phyloP scores from a whole-genome alignment of 2,329 filamentous ascomycete genomes.

The Zopfia rhizophila region DNA sequence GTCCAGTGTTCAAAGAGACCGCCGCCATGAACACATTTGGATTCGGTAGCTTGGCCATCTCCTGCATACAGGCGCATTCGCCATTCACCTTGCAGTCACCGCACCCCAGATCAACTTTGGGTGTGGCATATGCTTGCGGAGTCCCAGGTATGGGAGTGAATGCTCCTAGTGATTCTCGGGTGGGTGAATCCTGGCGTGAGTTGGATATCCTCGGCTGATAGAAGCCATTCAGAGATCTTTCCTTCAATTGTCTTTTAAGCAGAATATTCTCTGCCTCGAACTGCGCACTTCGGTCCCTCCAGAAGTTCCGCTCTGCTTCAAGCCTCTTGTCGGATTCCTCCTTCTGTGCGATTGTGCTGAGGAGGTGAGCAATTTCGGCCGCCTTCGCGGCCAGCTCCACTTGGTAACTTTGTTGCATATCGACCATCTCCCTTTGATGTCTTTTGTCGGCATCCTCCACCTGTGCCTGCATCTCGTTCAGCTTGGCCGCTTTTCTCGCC shows the following conservation, averaged over 20 bases:
- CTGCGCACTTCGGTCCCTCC: slow-evolving; percentile 20
- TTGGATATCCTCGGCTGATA: slow-evolving; percentile 8
- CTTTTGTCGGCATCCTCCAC: slow-evolving; percentile 44
- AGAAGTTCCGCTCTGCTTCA: slow-evolving; percentile 26
- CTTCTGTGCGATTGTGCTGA: slow-evolving; percentile 15
- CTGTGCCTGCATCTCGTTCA: slow-evolving; percentile 69
- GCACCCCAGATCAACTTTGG: slow-evolving; percentile 32
- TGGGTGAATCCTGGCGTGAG: slow-evolving; percentile 27
- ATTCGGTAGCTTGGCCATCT: slow-evolving; percentile 33
- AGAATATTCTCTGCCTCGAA: slow-evolving; percentile 14
- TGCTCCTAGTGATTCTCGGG: slow-evolving; percentile 21
- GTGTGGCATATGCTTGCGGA: slow-evolving; percentile 17
- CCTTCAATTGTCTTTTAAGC: slow-evolving; percentile 16
- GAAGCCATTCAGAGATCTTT: slow-evolving; percentile 17
- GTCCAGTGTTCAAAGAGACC: slow-evolving; percentile 24
- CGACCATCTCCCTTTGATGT: slow-evolving; percentile 6
- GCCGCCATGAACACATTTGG: slow-evolving; percentile 33
- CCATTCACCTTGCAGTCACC: slow-evolving; percentile 41
- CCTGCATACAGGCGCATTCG: slow-evolving; percentile 46
- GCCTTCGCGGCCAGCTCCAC: slow-evolving; percentile 25
- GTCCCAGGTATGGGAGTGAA: slow-evolving; percentile 12
- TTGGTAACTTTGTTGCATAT: slow-evolving; percentile 23
- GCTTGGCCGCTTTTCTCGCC: slow-evolving; percentile 84
- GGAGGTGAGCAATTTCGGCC: slow-evolving; percentile 19
- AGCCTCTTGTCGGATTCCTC: slow-evolving; percentile 20